Evolutionary conservation across 83 land plant genomes (phyloP).

Genomic region (Thuja plicata): DNA sequence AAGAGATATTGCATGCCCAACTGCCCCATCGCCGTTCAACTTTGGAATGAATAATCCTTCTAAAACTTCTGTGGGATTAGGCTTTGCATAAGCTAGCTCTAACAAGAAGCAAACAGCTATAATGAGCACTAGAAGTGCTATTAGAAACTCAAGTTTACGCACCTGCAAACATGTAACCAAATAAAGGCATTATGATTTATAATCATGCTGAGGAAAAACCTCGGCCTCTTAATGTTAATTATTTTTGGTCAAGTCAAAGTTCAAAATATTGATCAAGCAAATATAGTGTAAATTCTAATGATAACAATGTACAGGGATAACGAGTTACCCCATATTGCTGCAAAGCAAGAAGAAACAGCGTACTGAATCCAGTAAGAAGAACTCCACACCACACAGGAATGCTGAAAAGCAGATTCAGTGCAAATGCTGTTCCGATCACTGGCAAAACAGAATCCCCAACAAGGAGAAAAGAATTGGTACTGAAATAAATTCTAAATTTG

Average conservation of each 20-base stretch:
- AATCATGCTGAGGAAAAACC: neutral
- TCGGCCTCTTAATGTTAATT: neutral
- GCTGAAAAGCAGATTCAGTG: slow-evolving; percentile 75
- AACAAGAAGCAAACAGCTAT: slow-evolving; percentile 75
- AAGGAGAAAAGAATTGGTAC: neutral
- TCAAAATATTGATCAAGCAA: neutral
- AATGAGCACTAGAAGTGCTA: slow-evolving; percentile 62
- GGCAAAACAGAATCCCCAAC: slow-evolving; percentile 11
- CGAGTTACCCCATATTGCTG: slow-evolving; percentile 81
- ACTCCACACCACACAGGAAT: slow-evolving; percentile 84
- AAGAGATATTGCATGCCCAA: slow-evolving; percentile 80
- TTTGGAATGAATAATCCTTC: slow-evolving; percentile 75
- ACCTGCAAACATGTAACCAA: slow-evolving; percentile 34
- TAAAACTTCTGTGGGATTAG: slow-evolving; percentile 65
- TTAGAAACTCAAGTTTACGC: slow-evolving; percentile 75
- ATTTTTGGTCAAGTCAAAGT: neutral
- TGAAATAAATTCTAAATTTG: neutral
- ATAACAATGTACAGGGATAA: neutral
- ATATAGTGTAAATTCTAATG: neutral
- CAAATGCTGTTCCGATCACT: slow-evolving; percentile 90
- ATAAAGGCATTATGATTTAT: neutral
- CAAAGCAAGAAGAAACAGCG: slow-evolving; percentile 64
- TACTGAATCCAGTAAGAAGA: slow-evolving; percentile 76
- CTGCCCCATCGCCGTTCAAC: slow-evolving; percentile 76
- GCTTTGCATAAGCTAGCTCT: slow-evolving; percentile 80